Conservation (phyloP, 495 filamentous ascomycete species). For the Lichina pygmaea region DNA sequence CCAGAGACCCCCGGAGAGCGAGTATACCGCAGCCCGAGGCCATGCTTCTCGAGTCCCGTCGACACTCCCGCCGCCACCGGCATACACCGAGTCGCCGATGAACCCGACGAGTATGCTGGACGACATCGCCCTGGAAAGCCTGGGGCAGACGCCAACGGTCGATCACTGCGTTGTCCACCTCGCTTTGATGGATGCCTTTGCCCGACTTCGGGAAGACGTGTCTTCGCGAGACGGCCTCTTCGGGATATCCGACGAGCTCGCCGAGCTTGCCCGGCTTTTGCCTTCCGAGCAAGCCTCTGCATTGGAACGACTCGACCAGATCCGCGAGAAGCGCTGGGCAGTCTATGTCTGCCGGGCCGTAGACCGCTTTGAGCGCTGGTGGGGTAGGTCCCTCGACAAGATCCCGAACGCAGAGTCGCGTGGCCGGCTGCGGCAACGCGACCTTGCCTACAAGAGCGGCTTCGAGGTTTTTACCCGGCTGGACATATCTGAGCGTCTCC, state of each 20-base stretch:
- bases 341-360: slow-evolving; percentile 48
- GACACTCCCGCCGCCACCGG: too few relatives aligned
- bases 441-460: slow-evolving; percentile 9
- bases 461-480: not conserved
- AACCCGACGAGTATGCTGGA: too few relatives aligned
- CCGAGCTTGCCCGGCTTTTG: not conserved
- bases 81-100: too few relatives aligned
- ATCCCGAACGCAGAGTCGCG: slow-evolving; percentile 1
- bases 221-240: slow-evolving; percentile 36
- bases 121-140: too few relatives aligned
- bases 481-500: not conserved
- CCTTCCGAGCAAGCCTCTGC: slow-evolving; percentile 3
- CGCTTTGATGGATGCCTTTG: slow-evolving; percentile 44
- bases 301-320: slow-evolving; percentile 14
- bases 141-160: not conserved
- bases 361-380: slow-evolving; percentile 51
- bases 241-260: slow-evolving; percentile 23
- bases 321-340: slow-evolving; percentile 60
- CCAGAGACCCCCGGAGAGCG: too few relatives aligned
- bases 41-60: too few relatives aligned
- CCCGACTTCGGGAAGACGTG: slow-evolving; percentile 36
- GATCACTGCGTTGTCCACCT: slow-evolving; percentile 44
- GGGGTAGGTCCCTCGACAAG: slow-evolving; percentile 12
- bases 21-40: too few relatives aligned
- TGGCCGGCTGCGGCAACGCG: slow-evolving; percentile 1